Percentiles rank a stretch among this genome's conserved stretches.
Conservation (phyloP, 495 filamentous ascomycete genomes). For the Neurospora sp. region DNA sequence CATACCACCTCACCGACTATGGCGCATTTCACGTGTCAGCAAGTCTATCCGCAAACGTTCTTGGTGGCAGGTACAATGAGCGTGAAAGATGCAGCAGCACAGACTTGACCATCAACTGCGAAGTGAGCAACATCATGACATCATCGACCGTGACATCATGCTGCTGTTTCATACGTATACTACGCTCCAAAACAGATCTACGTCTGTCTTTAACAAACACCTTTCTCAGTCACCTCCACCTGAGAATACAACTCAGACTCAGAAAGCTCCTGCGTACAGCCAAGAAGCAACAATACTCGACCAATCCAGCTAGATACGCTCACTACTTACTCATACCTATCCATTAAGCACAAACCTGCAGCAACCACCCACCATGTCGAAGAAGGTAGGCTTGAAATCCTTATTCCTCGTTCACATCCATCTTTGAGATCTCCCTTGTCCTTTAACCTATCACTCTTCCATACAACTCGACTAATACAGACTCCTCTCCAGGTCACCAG, state of each 20-base stretch:
- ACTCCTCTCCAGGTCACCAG: constrained; percentile 3
- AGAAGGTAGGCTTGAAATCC: neutral
- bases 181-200: neutral
- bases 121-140: neutral
- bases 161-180: neutral
- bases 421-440: neutral
- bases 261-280: neutral
- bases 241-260: neutral
- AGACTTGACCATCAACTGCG: neutral
- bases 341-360: neutral
- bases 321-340: neutral
- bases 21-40: neutral
- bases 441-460: neutral
- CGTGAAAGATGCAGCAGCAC: neutral
- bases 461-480: neutral
- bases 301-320: neutral
- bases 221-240: neutral
- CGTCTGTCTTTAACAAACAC: neutral
- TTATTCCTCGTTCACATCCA: neutral
- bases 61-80: neutral
- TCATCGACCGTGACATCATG: neutral
- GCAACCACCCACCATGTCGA: neutral
- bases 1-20: neutral
- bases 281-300: neutral
- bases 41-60: neutral